Percentiles rank a stretch among this genome's conserved stretches.
These are phyloP conservation scores for Boletus subparvulus DNA, from an alignment of 768 basidiomycete genomes.

Conservation along the genomic window DNA sequence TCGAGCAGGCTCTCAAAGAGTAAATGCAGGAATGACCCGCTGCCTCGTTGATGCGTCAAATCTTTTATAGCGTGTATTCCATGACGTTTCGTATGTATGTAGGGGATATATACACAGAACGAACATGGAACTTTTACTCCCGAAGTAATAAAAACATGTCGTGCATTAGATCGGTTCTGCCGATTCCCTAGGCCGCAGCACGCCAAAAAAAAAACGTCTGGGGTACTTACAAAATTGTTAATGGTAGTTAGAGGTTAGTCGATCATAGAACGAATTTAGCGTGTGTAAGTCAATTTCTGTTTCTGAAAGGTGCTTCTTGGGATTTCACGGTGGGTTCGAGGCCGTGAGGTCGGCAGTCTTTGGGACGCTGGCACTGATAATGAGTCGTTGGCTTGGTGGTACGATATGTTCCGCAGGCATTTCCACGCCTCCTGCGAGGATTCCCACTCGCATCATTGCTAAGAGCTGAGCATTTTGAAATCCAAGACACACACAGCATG, in stretches of 20 bases:
- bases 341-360: background rate
- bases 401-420: constrained; percentile 42
- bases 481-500: background rate
- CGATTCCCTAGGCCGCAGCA: background rate
- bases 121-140: background rate
- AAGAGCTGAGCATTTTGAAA: constrained; percentile 44
- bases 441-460: constrained; percentile 75
- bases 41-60: background rate
- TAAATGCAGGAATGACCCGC: background rate
- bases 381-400: constrained; percentile 46
- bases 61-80: background rate
- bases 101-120: constrained; percentile 3
- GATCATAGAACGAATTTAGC: constrained; percentile 18
- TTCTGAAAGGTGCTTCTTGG: background rate
- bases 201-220: background rate
- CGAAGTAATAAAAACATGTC: background rate
- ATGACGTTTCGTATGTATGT: background rate
- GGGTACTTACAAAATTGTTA: constrained; percentile 8
- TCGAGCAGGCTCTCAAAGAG: constrained; percentile 23
- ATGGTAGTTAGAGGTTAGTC: constrained; percentile 1
- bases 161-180: constrained; percentile 2
- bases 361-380: constrained; percentile 23
- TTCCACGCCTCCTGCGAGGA: constrained; percentile 65
- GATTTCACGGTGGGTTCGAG: background rate
- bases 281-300: background rate